Conservation (phyloP, 768 basidiomycete species). For the Pulveroboletus ravenelii region DNA sequence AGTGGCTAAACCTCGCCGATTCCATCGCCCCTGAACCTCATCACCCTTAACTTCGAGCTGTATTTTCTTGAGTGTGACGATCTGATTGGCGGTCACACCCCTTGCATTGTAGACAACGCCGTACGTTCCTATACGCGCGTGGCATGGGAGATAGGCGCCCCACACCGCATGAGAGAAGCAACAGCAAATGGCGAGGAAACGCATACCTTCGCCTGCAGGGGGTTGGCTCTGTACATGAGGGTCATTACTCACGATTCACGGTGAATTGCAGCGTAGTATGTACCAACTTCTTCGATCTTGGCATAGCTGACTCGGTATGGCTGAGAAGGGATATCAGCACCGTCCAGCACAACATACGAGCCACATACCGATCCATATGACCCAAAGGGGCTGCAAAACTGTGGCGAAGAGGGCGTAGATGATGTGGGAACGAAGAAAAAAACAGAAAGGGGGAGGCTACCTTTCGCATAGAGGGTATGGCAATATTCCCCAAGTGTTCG, state of each 20-base stretch:
- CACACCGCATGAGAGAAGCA: constrained; percentile 3
- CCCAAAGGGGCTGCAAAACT: background rate
- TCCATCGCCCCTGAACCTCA: too few species aligned
- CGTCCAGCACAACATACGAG: constrained; percentile 3
- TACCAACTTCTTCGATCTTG: constrained; percentile 98
- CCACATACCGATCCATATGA: constrained; percentile 33
- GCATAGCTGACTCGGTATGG: constrained; percentile 70
- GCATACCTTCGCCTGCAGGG: constrained; percentile 41
- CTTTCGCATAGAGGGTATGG: too few species aligned
- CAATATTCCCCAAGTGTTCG: too few species aligned
- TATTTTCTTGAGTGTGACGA: constrained; percentile 99
- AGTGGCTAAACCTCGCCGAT: too few species aligned
- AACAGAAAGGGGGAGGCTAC: constrained; percentile 13
- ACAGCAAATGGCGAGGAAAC: background rate
- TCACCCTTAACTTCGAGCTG: constrained; percentile 97
- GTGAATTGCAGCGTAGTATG: constrained; percentile 35
- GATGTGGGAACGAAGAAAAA: constrained; percentile 1
- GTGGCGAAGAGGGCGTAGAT: constrained; percentile 1
- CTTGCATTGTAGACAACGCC: constrained; percentile 98
- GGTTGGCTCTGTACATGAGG: constrained; percentile 14
- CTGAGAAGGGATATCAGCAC: constrained; percentile 13
- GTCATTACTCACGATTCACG: constrained; percentile 11
- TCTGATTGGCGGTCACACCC: constrained; percentile 68
- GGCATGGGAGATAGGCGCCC: background rate
- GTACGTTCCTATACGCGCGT: constrained; percentile 71